Percentiles rank a stretch among this genome's conserved stretches.
Conservation (phyloP, 2,329 filamentous ascomycete genomes). For the Pochonia chlamydosporia region DNA sequence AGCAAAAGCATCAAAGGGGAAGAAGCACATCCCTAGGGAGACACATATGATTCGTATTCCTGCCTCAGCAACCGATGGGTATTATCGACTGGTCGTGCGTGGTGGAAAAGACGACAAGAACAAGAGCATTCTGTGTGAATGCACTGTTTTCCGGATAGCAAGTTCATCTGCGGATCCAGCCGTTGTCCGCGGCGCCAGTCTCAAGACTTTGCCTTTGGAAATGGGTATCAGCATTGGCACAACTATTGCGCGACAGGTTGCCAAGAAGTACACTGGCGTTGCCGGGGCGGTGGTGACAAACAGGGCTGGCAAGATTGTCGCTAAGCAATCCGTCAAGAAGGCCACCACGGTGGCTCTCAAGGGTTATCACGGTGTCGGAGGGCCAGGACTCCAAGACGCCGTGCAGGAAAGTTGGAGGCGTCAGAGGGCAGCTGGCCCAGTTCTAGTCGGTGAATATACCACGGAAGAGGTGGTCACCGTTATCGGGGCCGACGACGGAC, state of each 20-base stretch:
- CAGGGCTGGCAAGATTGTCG: conserved; percentile 30
- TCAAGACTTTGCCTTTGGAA: conserved; percentile 60
- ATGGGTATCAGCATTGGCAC: conserved; percentile 53
- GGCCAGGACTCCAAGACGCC: conserved; percentile 12
- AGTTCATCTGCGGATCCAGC: conserved; percentile 58
- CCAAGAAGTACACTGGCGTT: conserved; percentile 35
- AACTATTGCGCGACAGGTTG: conserved; percentile 39
- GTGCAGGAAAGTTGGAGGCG: conserved; percentile 30
- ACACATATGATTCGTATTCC: conserved; percentile 62
- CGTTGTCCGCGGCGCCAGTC: conserved; percentile 57
- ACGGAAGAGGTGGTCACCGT: conserved; percentile 29
- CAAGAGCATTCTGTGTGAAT: conserved; percentile 56
- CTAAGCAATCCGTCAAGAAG: conserved; percentile 26
- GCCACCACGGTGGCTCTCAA: conserved; percentile 33
- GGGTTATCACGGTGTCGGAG: conserved; percentile 26
- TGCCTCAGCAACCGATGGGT: conserved; percentile 57
- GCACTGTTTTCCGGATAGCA: conserved; percentile 63
- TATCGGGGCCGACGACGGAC: conserved; percentile 45
- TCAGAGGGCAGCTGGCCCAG: conserved; percentile 24
- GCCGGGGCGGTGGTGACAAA: conserved; percentile 34
- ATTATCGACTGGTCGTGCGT: conserved; percentile 63
- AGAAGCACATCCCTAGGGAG: conserved; percentile 50
- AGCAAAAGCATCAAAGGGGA: conserved; percentile 46
- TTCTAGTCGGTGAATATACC: conserved; percentile 23
- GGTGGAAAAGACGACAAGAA: conserved; percentile 39